Conservation (phyloP, 2,329 filamentous ascomycete genomes). For the Botrytis byssoidea region DNA sequence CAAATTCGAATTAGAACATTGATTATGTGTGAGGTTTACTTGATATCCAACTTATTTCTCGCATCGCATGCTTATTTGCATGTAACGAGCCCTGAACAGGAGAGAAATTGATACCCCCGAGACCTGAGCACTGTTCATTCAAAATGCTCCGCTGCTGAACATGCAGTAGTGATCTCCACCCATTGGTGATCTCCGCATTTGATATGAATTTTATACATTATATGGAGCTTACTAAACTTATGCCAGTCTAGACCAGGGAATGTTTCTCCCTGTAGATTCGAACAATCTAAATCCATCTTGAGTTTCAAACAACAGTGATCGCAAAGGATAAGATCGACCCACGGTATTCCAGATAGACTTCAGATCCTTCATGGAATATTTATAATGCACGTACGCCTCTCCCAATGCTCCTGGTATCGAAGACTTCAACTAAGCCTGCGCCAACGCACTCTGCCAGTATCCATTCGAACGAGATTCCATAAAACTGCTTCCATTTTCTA, state of each 20-base stretch:
- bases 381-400: constrained; percentile 54
- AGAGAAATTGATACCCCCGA: neutral
- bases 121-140: constrained; percentile 20
- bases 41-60: neutral
- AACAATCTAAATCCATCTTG: neutral
- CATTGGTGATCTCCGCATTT: constrained; percentile 10
- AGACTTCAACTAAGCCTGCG: constrained; percentile 68
- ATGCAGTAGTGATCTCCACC: constrained; percentile 16
- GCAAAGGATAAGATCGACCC: neutral
- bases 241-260: neutral
- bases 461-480: constrained; percentile 70
- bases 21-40: neutral
- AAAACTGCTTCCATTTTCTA: constrained; percentile 68
- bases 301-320: neutral
- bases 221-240: constrained; percentile 15
- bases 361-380: neutral
- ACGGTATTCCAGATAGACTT: neutral
- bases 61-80: neutral
- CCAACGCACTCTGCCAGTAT: constrained; percentile 69
- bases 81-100: neutral
- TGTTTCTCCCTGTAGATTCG: constrained; percentile 6
- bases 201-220: constrained; percentile 12
- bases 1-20: neutral
- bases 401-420: constrained; percentile 73
- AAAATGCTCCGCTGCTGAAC: constrained; percentile 10